Base-by-base conservation (phyloP, 176 grass and related monocot species). In the Bonia amplexicaulis region DNA sequence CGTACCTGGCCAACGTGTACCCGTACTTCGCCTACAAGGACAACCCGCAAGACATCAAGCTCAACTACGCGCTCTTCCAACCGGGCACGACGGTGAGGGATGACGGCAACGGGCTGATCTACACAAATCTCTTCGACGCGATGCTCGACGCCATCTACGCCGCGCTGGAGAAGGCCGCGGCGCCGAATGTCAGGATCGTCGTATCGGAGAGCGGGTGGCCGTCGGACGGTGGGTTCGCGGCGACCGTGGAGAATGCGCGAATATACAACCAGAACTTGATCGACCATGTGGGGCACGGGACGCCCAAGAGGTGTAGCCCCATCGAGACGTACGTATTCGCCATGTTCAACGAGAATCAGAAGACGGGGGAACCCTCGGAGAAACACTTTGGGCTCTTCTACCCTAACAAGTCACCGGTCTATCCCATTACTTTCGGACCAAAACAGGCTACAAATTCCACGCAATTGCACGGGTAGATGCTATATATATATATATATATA, bases 331-430 rank as follows among this genome's bases (percentile, higher is more conserved):
- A 83, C 73, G 78, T 91, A 67, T 96, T 96, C 46, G 76, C 78
- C 44, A 77, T 96, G 94, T 96, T 96, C 52, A 91, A 96, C 63
- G 91, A 95, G 87, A 68, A 95, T 79, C 48, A 52, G 45, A 95
- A 95, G 78, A 0, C 6, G 1, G 71, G 78, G 16, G 37, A 83
- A 1, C 39, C 82, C 5, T 63, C 75, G 4, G 93, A 95, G 69
- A 84, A 83, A 62, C 52, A 95, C 61, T 95, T 80, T 45, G 93
- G 90, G 44, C 61, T 92, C 19, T 95, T 92, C 55, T 76, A 84
- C 23, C 82, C 90, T 0, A 74, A 78, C 52, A 62, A 67, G 54
- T 27, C 77, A 17, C 90, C 90, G 5, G 86, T 88, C 20, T 93
- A 92, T 67, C 22, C 57, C 6, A 80, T 80, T 8, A 85, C 65